Conservation (phyloP, 306 rosid species). For the Prunus kanzakura region DNA sequence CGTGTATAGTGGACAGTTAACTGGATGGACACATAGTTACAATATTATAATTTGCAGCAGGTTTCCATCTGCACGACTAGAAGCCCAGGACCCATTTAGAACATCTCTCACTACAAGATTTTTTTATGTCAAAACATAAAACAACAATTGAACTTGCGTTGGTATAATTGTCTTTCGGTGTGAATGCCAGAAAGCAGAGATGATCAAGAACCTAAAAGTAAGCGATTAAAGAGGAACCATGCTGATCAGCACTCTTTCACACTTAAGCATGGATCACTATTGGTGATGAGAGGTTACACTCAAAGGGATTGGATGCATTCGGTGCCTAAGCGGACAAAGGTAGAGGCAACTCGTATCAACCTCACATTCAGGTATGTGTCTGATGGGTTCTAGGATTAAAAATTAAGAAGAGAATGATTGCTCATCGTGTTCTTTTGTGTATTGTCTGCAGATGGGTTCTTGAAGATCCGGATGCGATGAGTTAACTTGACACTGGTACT, state of each 20-base stretch:
- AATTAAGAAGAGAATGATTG: background rate
- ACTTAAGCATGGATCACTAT: conserved; percentile 81
- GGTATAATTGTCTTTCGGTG: conserved; percentile 19
- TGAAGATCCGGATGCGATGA: background rate
- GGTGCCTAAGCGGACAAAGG: conserved; percentile 77
- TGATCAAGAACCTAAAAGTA: conserved; percentile 49
- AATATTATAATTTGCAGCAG: background rate
- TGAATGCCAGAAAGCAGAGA: conserved; percentile 34
- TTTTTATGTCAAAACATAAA: background rate
- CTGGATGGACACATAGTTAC: background rate
- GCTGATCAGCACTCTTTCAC: conserved; percentile 58
- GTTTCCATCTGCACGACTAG: background rate
- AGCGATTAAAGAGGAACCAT: conserved; percentile 56
- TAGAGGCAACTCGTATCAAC: conserved; percentile 75
- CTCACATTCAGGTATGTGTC: conserved; percentile 79
- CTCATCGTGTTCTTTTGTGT: background rate
- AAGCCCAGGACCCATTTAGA: background rate
- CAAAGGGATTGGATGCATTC: conserved; percentile 97
- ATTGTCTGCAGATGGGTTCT: background rate
- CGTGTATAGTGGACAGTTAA: background rate
- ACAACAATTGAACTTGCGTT: background rate
- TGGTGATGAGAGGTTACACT: conserved; percentile 87
- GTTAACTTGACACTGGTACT: background rate
- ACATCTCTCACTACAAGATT: background rate
- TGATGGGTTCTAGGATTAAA: conserved; percentile 15